These are phyloP conservation scores for Termitomyces bulborhizus DNA, from an alignment of 768 basidiomycete species.

Conservation along the genomic window DNA sequence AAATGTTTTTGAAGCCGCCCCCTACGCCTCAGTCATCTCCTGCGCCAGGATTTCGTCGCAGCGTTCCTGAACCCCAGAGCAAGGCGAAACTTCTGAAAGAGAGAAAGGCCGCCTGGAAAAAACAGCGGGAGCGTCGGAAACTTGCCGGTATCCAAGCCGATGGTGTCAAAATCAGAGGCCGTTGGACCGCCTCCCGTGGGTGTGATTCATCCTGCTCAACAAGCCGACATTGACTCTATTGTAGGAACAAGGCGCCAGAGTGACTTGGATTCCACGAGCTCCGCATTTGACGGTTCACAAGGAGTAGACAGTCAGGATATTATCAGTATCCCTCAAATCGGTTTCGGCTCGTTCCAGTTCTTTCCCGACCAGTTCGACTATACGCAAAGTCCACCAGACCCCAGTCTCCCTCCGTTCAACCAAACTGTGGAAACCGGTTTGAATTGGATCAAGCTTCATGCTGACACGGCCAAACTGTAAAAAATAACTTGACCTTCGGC, in stretches of 20 bases:
- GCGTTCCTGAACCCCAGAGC: conserved; percentile 34
- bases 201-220: neutral
- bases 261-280: conserved; percentile 30
- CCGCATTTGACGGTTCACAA: conserved; percentile 54
- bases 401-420: conserved; percentile 43
- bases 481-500: conserved; percentile 4
- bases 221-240: neutral
- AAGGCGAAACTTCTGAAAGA: conserved; percentile 40
- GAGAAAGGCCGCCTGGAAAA: conserved; percentile 43
- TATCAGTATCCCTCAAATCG: conserved; percentile 46
- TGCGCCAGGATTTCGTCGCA: conserved; percentile 31
- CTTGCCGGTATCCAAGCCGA: conserved; percentile 24
- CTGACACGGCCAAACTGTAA: conserved; percentile 37
- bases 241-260: conserved; percentile 44
- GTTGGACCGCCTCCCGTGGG: conserved; percentile 53
- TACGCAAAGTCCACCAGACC: conserved; percentile 31
- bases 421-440: conserved; percentile 44
- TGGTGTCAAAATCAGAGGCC: conserved; percentile 50
- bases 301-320: conserved; percentile 69
- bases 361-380: conserved; percentile 68
- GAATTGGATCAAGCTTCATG: conserved; percentile 51
- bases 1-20: conserved; percentile 38
- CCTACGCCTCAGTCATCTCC: conserved; percentile 37
- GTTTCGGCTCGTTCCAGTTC: conserved; percentile 53
- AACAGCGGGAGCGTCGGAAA: conserved; percentile 29